These are phyloP conservation scores for Entophlyctis luteolus DNA, from an alignment of 192 early-diverging fungal species.

Conservation along the genomic window DNA sequence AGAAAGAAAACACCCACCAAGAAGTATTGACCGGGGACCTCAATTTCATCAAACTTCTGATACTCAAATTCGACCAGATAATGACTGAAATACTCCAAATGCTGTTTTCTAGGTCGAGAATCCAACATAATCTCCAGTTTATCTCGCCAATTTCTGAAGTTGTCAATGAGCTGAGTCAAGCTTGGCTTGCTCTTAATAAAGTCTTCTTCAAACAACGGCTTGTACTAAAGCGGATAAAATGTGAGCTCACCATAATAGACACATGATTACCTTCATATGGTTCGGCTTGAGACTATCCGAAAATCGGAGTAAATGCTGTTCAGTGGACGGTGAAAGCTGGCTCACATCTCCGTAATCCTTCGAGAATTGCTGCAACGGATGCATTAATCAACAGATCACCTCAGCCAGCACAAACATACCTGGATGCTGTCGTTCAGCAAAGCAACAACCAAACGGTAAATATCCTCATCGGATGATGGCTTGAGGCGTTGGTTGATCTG, in stretches of 20 bases:
- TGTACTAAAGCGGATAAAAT: constrained; percentile 43
- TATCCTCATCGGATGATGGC: constrained; percentile 93
- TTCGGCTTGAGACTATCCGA: constrained; percentile 81
- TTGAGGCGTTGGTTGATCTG: constrained; percentile 93
- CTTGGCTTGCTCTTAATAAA: constrained; percentile 88
- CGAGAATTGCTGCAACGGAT: constrained; percentile 59
- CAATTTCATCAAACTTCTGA: constrained; percentile 98
- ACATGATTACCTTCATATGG: constrained; percentile 57
- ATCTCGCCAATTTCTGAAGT: constrained; percentile 89
- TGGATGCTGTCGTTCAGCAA: constrained; percentile 86
- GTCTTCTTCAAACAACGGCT: constrained; percentile 76
- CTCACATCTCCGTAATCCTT: constrained; percentile 61
- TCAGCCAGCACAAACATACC: constrained; percentile 46
- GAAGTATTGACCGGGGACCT: constrained; percentile 96
- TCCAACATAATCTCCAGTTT: constrained; percentile 84
- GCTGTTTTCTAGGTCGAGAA: constrained; percentile 72
- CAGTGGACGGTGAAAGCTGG: constrained; percentile 62
- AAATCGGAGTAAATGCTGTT: constrained; percentile 80
- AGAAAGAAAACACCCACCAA: constrained; percentile 49
- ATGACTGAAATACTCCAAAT: constrained; percentile 82
- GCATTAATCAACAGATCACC: neutral
- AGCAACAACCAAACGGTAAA: constrained; percentile 90
- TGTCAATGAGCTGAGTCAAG: constrained; percentile 75
- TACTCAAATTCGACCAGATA: constrained; percentile 98
- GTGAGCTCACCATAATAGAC: neutral